Base-by-base conservation (phyloP, 768 basidiomycete genomes). In the Leccinellum rugosiceps region DNA sequence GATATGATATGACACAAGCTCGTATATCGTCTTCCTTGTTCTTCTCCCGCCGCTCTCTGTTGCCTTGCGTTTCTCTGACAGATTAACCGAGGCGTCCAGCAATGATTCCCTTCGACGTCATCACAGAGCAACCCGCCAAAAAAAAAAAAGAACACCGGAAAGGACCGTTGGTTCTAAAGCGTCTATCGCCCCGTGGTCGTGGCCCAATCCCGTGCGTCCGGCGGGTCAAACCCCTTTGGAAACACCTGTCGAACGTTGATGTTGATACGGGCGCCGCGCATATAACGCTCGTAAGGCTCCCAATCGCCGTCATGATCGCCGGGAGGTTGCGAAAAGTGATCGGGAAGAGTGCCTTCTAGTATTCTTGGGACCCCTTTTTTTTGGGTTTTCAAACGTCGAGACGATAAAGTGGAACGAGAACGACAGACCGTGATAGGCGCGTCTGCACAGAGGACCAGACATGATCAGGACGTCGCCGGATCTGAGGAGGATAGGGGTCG, bases 381-480 rank as follows among this genome's bases (percentile, higher is more conserved):
- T n/a, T n/a, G n/a, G 26, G 26, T 3, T 19, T 23, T 32, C 6
- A 15, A 1, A 51, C 19, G 21, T n/a, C 0, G 11, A 0, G 9
- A 32, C 35, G 34, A 50, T n/a, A 15, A 21, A 19, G 26, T 5
- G 41, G 52, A 50, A 47, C 19, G 41, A 25, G 45, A 38, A n/a
- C 4, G 19, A 72, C 82, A n/a, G 25, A 88, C 95, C 96, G 64
- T 99, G 96, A 69, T 91, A 98, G n/a, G 88, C 90, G 35, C 93
- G 77, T 54, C 95, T 80, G 63, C 93, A 91, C 23, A 77, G 77
- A 9, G 87, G 87, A 0, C 97, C 96, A 1, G 91, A 90, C 94
- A 99, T 97, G 65, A 98, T 85, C 21, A 97, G 77, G 1, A 88
- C 84, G 68, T 99, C 97, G 3, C 96, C 96, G 0, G 92, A 94